These are phyloP conservation scores for Umbelopsis sp. DNA, from an alignment of 192 early-diverging fungal genomes.

Conservation along the genomic window DNA sequence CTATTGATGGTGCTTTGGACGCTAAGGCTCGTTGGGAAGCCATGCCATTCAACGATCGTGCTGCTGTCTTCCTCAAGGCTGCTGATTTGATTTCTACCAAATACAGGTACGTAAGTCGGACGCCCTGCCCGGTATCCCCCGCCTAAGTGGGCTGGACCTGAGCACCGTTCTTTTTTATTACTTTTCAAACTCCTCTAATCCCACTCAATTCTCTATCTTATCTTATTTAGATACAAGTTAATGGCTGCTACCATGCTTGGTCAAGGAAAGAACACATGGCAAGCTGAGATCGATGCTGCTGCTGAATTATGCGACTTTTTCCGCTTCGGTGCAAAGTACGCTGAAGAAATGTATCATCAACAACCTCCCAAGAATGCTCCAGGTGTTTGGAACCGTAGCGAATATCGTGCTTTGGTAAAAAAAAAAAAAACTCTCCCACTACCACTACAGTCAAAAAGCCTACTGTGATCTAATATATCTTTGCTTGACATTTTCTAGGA, in stretches of 20 bases:
- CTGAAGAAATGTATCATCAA: slow-evolving; percentile 88
- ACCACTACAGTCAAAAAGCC: background rate
- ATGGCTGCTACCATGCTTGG: slow-evolving; percentile 98
- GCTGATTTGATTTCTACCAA: slow-evolving; percentile 90
- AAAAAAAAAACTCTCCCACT: background rate
- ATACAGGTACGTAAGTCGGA: slow-evolving; percentile 67
- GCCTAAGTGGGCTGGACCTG: background rate
- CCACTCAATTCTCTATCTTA: background rate
- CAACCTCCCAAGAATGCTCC: slow-evolving; percentile 90
- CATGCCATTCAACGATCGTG: slow-evolving; percentile 92
- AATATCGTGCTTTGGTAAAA: slow-evolving; percentile 81
- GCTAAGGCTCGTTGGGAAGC: slow-evolving; percentile 91
- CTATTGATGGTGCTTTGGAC: slow-evolving; percentile 83
- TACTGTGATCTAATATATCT: background rate
- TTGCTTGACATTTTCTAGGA: slow-evolving; percentile 46
- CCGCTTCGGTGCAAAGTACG: slow-evolving; percentile 94
- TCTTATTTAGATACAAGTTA: slow-evolving; percentile 59
- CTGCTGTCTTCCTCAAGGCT: slow-evolving; percentile 97
- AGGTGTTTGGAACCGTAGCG: slow-evolving; percentile 91
- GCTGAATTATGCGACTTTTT: slow-evolving; percentile 93
- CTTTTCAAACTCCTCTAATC: background rate
- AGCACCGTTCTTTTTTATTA: background rate
- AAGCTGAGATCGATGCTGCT: slow-evolving; percentile 98
- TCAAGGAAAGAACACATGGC: slow-evolving; percentile 98
- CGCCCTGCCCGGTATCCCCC: too few species aligned